Base-by-base conservation (phyloP, 1,284 basidiomycete genomes). In the Ganoderma leucocontextum region DNA sequence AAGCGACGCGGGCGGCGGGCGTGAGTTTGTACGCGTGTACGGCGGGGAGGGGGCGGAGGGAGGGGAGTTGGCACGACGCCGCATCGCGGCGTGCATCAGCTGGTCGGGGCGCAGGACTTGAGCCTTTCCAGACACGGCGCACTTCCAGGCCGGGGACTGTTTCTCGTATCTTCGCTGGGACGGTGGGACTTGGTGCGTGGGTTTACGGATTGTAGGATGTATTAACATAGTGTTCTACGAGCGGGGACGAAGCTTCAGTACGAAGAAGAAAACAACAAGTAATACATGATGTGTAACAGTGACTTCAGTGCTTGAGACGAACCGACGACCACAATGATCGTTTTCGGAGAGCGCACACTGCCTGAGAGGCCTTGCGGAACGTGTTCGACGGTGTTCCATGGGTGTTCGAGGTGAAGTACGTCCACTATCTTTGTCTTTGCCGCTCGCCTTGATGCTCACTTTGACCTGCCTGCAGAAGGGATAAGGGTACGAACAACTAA, bases 1-100 rank as follows among this genome's bases (percentile, higher is more conserved):
- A 65, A 69, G 64, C 68, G 63, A 41, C 66, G 71, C 12, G 42
- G 47, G 39, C 47, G 65, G 61, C 59, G 60, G 65, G 47, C 44
- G 36, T 60, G 65, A 8, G 35, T 44, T 25, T 19, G 42, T 10
- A 38, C n/a, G 9, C 13, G 42, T n/a, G 19, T 13, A 35, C n/a
- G 25, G 12, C 1, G 22, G 22, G 19, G 22, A 10, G 7, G 6
- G 44, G 19, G 44, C 7, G 44, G 6, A 25, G 22, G 47, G 47
- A 49, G n/a, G 47, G 22, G n/a, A 7, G 19, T 9, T 44, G 2
- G 17, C 17, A n/a, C 42, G 22, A 49, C 22, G 12, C 22, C 22
- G 12, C 22, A 22, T 10, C 47, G 4, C 22, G 9, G 47, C 22
- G 47, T 22, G 13, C 22, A 9, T 12, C 22, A 25, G 47, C 47